Base-by-base conservation (phyloP, 768 basidiomycete species). In the Russula olivacea region DNA sequence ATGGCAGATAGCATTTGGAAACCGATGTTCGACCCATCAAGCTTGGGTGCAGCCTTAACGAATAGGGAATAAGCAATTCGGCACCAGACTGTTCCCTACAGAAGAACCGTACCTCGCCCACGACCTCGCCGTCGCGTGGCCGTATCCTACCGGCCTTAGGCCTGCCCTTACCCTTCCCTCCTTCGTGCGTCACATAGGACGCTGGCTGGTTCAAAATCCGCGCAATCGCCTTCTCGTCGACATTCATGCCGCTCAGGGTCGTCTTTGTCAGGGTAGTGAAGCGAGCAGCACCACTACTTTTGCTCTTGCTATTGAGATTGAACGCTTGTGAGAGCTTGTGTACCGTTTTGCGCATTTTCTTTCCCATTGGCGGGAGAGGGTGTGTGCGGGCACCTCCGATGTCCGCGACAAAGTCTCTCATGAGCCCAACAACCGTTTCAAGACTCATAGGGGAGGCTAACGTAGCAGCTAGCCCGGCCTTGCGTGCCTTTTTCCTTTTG, bases 1-100 rank as follows among this genome's bases (percentile, higher is more conserved):
- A 98, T 97, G 64, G 81, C 78, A 17, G 87, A 84, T 66, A 98
- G 72, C 84, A 98, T 83, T 75, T 76, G 83, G 77, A 96, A 97
- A 0, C 96, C 96, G 55, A 94, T 70, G 68, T 98, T 98, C 2
- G 83, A 76, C 66, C 82, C 78, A 15, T 82, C 86, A 58, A 98
- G 88, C 76, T 87, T 92, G 2, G 89, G 89, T 15, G 91, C 92
- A 53, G 86, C 86, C 80, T 89, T 70, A 17, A 10, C 55, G 66
- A 4, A 51, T 23, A 48, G 47, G 10, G 11, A 21, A n/a, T 45
- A 21, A 56, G 30, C 45, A 43, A 30, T n/a, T 3, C 41, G 2
- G 15, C 19, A 14, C 47, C 23, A 45, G 12, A 30, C 17, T 2
- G 17, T 56, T 36, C 12, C 40, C 15, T 14, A 40, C 15, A 17